phyloP scores from a whole-genome alignment of 2,329 filamentous ascomycete genomes.

The Penicillium sp. region DNA sequence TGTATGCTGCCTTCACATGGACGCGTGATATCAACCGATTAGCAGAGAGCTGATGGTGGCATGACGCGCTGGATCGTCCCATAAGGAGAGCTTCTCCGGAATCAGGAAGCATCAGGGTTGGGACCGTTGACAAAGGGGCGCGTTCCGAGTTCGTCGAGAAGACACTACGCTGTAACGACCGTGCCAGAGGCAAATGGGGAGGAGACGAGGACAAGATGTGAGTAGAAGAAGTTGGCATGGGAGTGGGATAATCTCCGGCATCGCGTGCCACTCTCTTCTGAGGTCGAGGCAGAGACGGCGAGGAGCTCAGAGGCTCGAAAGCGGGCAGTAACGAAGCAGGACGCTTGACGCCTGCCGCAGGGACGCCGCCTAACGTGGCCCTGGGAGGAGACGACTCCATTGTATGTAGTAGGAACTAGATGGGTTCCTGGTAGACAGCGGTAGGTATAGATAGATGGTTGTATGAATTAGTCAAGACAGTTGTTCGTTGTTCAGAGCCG shows the following conservation, averaged over 20 bases:
- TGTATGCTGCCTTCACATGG: constrained; percentile 83
- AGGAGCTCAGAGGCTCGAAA: constrained; percentile 48
- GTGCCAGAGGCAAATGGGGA: constrained; percentile 50
- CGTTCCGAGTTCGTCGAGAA: constrained; percentile 63
- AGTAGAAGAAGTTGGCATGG: constrained; percentile 88
- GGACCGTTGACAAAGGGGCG: constrained; percentile 75
- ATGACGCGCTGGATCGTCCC: constrained; percentile 91
- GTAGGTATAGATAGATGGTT: background rate
- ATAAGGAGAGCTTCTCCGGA: constrained; percentile 80
- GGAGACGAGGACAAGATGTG: constrained; percentile 87
- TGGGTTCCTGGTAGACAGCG: background rate
- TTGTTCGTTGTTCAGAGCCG: background rate
- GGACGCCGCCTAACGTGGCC: constrained; percentile 26
- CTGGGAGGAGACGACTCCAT: constrained; percentile 42
- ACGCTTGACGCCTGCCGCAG: constrained; percentile 42
- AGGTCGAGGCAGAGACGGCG: constrained; percentile 46
- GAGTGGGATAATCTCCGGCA: constrained; percentile 70
- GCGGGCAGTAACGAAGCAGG: constrained; percentile 46
- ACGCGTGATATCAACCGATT: constrained; percentile 91
- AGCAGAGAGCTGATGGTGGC: constrained; percentile 88
- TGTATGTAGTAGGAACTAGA: constrained; percentile 2
- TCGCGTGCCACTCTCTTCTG: constrained; percentile 46
- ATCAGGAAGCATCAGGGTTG: constrained; percentile 73
- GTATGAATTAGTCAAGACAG: background rate
- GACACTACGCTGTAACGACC: constrained; percentile 57